Percentiles rank a stretch among this genome's conserved stretches.
phyloP scores from a whole-genome alignment of 257 asterid genomes.

The Voacanga thouarsii region DNA sequence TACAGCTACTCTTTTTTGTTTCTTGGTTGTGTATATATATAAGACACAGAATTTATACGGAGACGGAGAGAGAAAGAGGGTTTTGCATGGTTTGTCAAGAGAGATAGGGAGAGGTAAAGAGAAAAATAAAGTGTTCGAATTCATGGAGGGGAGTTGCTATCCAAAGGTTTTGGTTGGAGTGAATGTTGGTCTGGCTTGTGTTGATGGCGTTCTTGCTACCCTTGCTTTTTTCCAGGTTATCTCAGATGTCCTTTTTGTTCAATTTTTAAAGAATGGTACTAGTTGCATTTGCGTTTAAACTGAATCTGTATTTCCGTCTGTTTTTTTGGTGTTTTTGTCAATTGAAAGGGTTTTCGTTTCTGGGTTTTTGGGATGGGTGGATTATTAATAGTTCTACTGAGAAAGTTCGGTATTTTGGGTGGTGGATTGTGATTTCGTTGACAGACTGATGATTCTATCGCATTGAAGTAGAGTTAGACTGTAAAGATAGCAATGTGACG shows the following conservation, averaged over 20 bases:
- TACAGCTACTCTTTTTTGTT: not conserved
- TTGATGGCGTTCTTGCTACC: conserved; percentile 65
- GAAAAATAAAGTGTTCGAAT: conserved; percentile 43
- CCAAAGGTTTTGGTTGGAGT: conserved; percentile 61
- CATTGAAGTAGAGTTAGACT: not conserved
- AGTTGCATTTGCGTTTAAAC: not conserved
- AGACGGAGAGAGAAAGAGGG: conserved; percentile 10
- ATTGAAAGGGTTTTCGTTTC: not conserved
- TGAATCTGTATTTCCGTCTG: not conserved
- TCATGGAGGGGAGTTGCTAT: conserved; percentile 56
- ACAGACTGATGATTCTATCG: not conserved
- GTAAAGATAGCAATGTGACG: not conserved
- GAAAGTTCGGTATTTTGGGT: not conserved
- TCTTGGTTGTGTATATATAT: not conserved
- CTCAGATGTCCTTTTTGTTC: not conserved
- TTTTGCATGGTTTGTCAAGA: conserved; percentile 10
- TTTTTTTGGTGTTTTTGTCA: not conserved
- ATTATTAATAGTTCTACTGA: not conserved
- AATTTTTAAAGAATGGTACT: not conserved
- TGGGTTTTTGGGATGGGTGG: conserved; percentile 5
- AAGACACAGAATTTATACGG: not conserved
- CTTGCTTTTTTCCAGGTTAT: conserved; percentile 65
- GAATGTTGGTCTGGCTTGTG: conserved; percentile 56
- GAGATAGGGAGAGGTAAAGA: conserved; percentile 2
- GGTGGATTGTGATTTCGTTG: not conserved